A percentile compares a stretch with the other conserved stretches of the same genome.
These are phyloP conservation scores for Penicillium expansum DNA, from an alignment of 2,329 filamentous ascomycete genomes.

Conservation along the genomic window DNA sequence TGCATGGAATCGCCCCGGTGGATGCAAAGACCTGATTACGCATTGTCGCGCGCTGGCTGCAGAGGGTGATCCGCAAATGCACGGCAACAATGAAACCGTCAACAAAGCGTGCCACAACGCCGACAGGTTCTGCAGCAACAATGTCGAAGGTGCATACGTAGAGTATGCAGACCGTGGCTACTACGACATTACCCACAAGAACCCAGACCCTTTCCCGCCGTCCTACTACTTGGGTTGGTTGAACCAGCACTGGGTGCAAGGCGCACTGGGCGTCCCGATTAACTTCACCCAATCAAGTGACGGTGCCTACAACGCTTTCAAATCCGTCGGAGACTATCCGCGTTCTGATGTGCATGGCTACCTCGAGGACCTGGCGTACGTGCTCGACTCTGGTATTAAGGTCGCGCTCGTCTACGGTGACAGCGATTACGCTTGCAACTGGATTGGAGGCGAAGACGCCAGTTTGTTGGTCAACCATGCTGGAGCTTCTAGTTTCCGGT, in stretches of 20 bases:
- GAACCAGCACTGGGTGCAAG: conserved; percentile 56
- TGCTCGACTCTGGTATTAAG: conserved; percentile 58
- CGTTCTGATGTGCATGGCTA: conserved; percentile 45
- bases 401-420: conserved; percentile 60
- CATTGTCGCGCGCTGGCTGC: conserved; percentile 50
- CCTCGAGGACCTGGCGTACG: conserved; percentile 40
- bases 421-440: conserved; percentile 57
- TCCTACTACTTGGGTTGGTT: conserved; percentile 56
- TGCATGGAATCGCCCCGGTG: conserved; percentile 46
- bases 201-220: conserved; percentile 53
- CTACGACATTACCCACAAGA: conserved; percentile 57
- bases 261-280: conserved; percentile 57
- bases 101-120: conserved; percentile 48
- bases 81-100: conserved; percentile 46
- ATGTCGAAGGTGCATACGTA: conserved; percentile 48
- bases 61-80: conserved; percentile 51
- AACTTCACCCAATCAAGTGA: conserved; percentile 53
- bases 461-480: conserved; percentile 51
- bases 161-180: conserved; percentile 47
- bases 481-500: conserved; percentile 44
- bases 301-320: conserved; percentile 49
- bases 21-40: conserved; percentile 55
- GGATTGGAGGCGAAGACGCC: conserved; percentile 56
- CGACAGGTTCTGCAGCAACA: conserved; percentile 45
- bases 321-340: conserved; percentile 48